These are phyloP conservation scores for Incumbomyces delicatus DNA, from an alignment of 2,329 filamentous ascomycete species.

Conservation along the genomic window DNA sequence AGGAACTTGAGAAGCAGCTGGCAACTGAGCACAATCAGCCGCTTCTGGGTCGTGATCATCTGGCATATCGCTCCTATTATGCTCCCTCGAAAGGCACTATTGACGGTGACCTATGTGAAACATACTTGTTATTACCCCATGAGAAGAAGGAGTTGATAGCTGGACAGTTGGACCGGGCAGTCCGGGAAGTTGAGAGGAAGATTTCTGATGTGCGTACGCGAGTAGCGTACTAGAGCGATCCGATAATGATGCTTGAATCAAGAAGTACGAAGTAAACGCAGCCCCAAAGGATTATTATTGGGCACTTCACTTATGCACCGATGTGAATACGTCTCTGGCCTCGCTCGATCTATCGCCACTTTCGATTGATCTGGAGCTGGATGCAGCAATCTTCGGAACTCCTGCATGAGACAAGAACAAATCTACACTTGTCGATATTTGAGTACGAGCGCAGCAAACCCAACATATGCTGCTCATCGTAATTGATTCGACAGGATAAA, in stretches of 20 bases:
- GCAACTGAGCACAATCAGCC: constrained; percentile 66
- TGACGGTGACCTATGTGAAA: constrained; percentile 91
- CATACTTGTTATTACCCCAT: constrained; percentile 70
- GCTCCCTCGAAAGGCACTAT: constrained; percentile 93
- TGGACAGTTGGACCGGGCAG: constrained; percentile 78
- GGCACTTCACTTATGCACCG: too few species aligned
- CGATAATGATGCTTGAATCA: not conserved
- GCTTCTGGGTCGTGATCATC: constrained; percentile 81
- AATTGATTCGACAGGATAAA: constrained; percentile 22
- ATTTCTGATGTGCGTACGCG: constrained; percentile 60
- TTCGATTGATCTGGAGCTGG: constrained; percentile 31
- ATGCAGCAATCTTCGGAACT: constrained; percentile 23
- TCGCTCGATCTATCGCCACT: constrained; percentile 36
- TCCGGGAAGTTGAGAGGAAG: constrained; percentile 91
- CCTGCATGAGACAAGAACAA: constrained; percentile 38
- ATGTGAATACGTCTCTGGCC: constrained; percentile 42
- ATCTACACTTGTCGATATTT: constrained; percentile 35
- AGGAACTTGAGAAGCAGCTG: constrained; percentile 80
- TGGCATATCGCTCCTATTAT: constrained; percentile 94
- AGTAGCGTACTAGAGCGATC: constrained; percentile 40
- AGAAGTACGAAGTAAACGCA: not conserved
- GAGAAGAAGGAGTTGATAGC: constrained; percentile 96
- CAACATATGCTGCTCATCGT: constrained; percentile 15
- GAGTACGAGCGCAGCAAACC: constrained; percentile 38
- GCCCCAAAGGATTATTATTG: not conserved